Percentiles rank a stretch among this genome's conserved stretches.
phyloP scores from a whole-genome alignment of 2,329 filamentous ascomycete genomes.

The Pseudogymnoascus sp. region DNA sequence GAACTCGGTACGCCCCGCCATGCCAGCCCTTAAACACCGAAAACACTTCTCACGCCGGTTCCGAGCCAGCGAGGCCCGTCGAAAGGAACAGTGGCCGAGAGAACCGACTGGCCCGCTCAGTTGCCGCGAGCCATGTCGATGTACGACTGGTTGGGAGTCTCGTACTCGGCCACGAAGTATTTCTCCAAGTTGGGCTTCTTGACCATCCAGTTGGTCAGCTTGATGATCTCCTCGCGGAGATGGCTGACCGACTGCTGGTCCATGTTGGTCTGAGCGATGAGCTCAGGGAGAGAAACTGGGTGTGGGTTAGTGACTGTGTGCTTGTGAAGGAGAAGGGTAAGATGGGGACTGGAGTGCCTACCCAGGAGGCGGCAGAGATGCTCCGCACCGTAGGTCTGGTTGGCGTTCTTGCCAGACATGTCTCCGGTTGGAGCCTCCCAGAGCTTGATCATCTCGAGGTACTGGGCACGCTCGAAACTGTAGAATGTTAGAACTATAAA shows the following conservation, averaged over 20 bases:
- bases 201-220: constrained; percentile 78
- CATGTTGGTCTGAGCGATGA: constrained; percentile 97
- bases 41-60: not conserved
- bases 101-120: not conserved
- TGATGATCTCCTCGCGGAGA: constrained; percentile 78
- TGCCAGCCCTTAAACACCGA: not conserved
- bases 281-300: constrained; percentile 78
- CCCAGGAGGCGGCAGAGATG: constrained; percentile 84
- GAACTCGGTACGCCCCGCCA: not conserved
- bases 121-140: constrained; percentile 50
- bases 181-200: constrained; percentile 54
- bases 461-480: constrained; percentile 86
- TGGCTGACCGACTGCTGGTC: constrained; percentile 83
- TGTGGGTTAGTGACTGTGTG: constrained; percentile 8
- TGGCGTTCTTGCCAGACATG: constrained; percentile 60
- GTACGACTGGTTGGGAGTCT: constrained; percentile 63
- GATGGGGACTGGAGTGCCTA: constrained; percentile 37
- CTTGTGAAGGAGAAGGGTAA: not conserved
- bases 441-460: constrained; percentile 64
- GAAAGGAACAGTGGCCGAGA: not conserved
- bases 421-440: constrained; percentile 56
- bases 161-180: constrained; percentile 73
- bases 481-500: not conserved
- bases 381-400: constrained; percentile 86
- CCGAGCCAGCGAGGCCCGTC: not conserved